Conservation (phyloP, 176 grass and related monocot species). For the Aegilops bicornis region DNA sequence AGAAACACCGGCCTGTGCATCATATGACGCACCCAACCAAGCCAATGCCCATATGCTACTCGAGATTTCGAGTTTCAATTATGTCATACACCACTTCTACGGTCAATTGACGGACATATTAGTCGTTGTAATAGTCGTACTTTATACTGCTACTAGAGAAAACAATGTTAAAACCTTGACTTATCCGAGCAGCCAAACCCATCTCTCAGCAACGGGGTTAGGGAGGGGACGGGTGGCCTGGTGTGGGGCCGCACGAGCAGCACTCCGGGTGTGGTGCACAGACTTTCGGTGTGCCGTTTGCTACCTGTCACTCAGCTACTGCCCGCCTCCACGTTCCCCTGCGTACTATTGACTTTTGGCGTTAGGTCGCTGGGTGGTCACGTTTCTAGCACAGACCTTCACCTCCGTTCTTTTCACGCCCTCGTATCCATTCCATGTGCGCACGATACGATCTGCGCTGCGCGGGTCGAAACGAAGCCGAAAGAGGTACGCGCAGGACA, state of each 20-base stretch:
- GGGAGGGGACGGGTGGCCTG: slow-evolving; percentile 17
- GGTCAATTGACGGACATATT: background rate
- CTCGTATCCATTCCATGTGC: background rate
- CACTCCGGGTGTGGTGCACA: background rate
- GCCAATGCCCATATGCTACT: too few species aligned
- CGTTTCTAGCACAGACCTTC: background rate
- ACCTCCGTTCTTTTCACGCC: slow-evolving; percentile 34
- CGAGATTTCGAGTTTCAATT: too few species aligned
- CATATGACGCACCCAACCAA: too few species aligned
- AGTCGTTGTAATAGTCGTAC: background rate
- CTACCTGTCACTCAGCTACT: slow-evolving; percentile 44
- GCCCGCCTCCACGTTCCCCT: slow-evolving; percentile 35
- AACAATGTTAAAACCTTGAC: background rate
- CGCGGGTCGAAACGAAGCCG: background rate
- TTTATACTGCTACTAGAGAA: background rate
- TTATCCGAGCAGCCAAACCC: background rate
- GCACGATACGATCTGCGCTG: background rate
- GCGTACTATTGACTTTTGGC: background rate
- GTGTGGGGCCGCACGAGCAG: background rate
- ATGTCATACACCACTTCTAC: too few species aligned
- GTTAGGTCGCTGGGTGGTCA: background rate
- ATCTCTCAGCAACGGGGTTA: background rate
- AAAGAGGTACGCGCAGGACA: background rate
- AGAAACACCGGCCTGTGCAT: too few species aligned
- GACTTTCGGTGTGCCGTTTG: slow-evolving; percentile 32